Evolutionary conservation across 345 rosid species (phyloP).

Genomic region (Anastatica hierochuntica): DNA sequence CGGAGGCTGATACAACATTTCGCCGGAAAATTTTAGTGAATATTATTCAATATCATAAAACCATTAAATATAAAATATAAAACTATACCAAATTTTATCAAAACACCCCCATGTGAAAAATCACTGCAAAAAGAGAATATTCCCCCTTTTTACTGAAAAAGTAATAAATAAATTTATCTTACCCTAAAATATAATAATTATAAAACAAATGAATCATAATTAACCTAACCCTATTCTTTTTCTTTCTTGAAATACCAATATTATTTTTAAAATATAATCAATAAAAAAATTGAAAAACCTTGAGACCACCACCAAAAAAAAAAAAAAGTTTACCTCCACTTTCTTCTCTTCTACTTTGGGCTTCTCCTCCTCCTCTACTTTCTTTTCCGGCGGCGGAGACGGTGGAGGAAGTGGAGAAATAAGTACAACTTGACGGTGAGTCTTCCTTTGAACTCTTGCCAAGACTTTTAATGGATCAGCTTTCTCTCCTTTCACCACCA

Average conservation of each 20-base stretch:
- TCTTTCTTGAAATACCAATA: too few relatives aligned
- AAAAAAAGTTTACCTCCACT: conserved; percentile 78
- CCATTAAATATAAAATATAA: not conserved
- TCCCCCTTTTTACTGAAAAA: conserved; percentile 5
- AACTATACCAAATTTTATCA: conserved; percentile 14
- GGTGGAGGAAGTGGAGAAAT: conserved; percentile 86
- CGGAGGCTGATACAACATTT: conserved; percentile 45
- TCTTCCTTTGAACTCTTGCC: conserved; percentile 78
- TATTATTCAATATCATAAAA: not conserved
- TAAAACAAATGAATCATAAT: too few relatives aligned
- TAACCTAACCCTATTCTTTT: too few relatives aligned
- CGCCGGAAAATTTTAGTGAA: too few relatives aligned
- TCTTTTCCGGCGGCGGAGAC: conserved; percentile 68
- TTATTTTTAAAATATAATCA: too few relatives aligned
- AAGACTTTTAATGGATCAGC: conserved; percentile 89
- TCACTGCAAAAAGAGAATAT: conserved; percentile 24
- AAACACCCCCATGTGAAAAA: conserved; percentile 27
- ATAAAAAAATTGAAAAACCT: too few relatives aligned
- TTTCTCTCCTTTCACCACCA: conserved; percentile 92
- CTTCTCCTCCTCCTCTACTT: conserved; percentile 43
- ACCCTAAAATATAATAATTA: not conserved
- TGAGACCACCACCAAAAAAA: too few relatives aligned
- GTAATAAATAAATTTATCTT: not conserved
- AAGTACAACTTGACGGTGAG: conserved; percentile 74
- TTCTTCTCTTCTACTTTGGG: conserved; percentile 62